These are phyloP conservation scores for Limonium bicolor DNA, from an alignment of 148 eudicot genomes.

Conservation along the genomic window DNA sequence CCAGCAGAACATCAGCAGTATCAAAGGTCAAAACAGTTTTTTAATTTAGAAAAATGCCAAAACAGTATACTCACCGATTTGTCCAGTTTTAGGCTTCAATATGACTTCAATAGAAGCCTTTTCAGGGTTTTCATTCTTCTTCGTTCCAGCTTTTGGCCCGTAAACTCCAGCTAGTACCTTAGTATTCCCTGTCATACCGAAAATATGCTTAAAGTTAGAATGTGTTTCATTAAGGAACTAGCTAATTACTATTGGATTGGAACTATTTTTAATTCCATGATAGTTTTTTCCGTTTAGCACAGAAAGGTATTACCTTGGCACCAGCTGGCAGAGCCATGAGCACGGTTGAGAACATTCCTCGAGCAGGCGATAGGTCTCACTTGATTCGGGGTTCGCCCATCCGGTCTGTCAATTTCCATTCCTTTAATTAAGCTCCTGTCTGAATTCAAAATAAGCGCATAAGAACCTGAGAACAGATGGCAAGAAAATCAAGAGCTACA, in stretches of 20 bases:
- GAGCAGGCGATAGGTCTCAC: constrained; percentile 61
- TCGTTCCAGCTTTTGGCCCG: constrained; percentile 87
- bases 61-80: constrained; percentile 66
- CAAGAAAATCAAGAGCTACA: too few relatives aligned
- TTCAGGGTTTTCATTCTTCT: constrained; percentile 90
- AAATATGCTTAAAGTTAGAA: constrained; percentile 10
- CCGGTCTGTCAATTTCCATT: constrained; percentile 49
- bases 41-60: too few relatives aligned
- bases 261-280: too few relatives aligned
- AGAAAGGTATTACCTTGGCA: constrained; percentile 41
- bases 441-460: too few relatives aligned
- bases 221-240: too few relatives aligned
- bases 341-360: constrained; percentile 46
- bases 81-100: constrained; percentile 95
- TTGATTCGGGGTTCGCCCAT: constrained; percentile 63
- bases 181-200: constrained; percentile 36
- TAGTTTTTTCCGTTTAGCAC: too few relatives aligned
- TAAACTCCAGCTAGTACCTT: constrained; percentile 80
- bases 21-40: too few relatives aligned
- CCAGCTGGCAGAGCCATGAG: constrained; percentile 91
- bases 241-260: too few relatives aligned
- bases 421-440: too few relatives aligned
- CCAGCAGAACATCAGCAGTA: too few relatives aligned
- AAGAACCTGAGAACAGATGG: too few relatives aligned
- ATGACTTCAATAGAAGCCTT: constrained; percentile 81